Conservation (phyloP, 164 flowering plant genomes). For the Brasenia schreberi region DNA sequence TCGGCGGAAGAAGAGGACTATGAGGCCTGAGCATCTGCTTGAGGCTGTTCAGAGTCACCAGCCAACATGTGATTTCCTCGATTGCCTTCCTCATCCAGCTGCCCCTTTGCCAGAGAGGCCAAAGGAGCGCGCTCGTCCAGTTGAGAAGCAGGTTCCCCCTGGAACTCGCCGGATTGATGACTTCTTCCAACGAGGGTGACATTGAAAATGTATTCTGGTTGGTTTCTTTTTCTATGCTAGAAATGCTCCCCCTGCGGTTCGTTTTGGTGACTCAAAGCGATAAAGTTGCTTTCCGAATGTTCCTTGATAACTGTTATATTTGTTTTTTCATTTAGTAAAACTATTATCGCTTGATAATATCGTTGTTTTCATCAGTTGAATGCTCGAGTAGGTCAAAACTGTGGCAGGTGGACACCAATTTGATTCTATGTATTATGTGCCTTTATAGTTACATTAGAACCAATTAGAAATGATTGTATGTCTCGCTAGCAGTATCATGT, state of each 20-base stretch:
- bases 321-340: too few species aligned
- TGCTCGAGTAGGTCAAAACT: too few species aligned
- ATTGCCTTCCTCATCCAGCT: constrained; percentile 47
- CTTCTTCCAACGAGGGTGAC: constrained; percentile 23
- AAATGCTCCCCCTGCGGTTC: neutral
- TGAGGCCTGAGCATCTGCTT: constrained; percentile 52
- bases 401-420: too few species aligned
- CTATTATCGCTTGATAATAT: too few species aligned
- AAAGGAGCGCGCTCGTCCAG: neutral
- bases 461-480: too few species aligned
- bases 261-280: too few species aligned
- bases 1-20: constrained; percentile 63
- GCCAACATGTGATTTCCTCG: constrained; percentile 76
- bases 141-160: constrained; percentile 26
- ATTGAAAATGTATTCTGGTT: neutral
- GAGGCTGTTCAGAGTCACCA: constrained; percentile 54
- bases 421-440: too few species aligned
- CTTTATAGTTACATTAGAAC: too few species aligned
- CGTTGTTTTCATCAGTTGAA: too few species aligned
- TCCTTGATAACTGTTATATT: too few species aligned
- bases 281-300: too few species aligned
- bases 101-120: constrained; percentile 10
- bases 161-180: constrained; percentile 57
- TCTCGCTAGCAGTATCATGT: too few species aligned
- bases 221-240: neutral